Conservation (phyloP, 2,329 filamentous ascomycete genomes). For the Alternaria novae-zelandiae region DNA sequence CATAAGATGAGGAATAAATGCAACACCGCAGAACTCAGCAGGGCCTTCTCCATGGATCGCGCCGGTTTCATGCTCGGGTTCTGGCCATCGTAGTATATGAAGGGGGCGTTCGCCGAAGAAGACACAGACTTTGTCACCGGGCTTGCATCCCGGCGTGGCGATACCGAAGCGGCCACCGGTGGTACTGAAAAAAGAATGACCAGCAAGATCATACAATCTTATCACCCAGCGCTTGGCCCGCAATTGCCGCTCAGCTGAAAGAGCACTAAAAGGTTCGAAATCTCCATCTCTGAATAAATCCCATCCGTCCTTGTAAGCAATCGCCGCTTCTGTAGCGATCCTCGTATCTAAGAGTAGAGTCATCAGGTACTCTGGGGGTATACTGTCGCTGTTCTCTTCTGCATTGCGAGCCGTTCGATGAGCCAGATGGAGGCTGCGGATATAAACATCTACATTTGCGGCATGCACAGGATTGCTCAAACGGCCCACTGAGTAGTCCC, state of each 20-base stretch:
- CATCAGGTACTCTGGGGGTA: not conserved
- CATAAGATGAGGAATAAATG: conserved; percentile 2
- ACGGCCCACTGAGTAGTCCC: no score
- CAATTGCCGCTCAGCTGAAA: not conserved
- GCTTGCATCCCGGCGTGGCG: not conserved
- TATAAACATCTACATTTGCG: not conserved
- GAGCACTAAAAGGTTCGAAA: no score
- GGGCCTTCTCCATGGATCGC: not conserved
- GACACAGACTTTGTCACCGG: not conserved
- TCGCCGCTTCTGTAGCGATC: not conserved
- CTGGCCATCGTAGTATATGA: not conserved
- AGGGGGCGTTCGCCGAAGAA: not conserved
- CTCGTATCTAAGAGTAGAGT: not conserved
- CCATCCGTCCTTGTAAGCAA: not conserved
- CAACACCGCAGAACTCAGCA: not conserved
- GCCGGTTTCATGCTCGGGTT: not conserved
- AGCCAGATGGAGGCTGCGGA: not conserved
- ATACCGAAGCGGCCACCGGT: not conserved
- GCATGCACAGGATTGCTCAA: not conserved
- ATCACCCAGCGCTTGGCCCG: accelerated
- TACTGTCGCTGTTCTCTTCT: accelerated
- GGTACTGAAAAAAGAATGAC: not conserved
- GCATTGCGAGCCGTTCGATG: accelerated
- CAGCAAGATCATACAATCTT: not conserved
- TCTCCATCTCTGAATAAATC: not conserved